Conservation (phyloP, 2,329 filamentous ascomycete species). For the Verticillium zaregamsianum region DNA sequence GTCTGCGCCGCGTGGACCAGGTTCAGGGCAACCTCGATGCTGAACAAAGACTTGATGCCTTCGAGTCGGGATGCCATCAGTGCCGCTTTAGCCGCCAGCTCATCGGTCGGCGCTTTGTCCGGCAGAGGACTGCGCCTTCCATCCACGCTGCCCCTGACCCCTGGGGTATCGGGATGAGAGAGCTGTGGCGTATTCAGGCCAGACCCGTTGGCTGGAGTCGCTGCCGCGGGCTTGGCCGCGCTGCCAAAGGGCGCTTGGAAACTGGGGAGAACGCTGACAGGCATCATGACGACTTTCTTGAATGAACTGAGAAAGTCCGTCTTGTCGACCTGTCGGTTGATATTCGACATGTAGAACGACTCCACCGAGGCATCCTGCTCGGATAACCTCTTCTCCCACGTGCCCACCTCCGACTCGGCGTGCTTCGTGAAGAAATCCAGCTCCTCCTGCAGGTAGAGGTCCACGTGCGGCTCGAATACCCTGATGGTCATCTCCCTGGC, state of each 20-base stretch:
- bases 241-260: constrained; percentile 47
- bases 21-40: constrained; percentile 88
- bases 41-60: constrained; percentile 92
- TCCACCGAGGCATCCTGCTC: constrained; percentile 89
- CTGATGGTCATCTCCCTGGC: constrained; percentile 64
- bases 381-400: constrained; percentile 88
- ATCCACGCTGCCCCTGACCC: constrained; percentile 30
- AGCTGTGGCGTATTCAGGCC: constrained; percentile 26
- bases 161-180: constrained; percentile 48
- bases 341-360: constrained; percentile 92
- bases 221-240: constrained; percentile 16
- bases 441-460: constrained; percentile 89
- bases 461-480: constrained; percentile 89
- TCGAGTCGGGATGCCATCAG: constrained; percentile 94
- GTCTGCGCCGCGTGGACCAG: constrained; percentile 86
- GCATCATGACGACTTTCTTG: constrained; percentile 99
- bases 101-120: constrained; percentile 74
- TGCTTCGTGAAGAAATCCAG: constrained; percentile 76
- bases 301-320: constrained; percentile 95
- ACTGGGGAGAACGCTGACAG: constrained; percentile 81
- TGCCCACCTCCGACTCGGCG: constrained; percentile 70
- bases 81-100: constrained; percentile 94
- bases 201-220: constrained; percentile 23
- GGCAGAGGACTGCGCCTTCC: constrained; percentile 40
- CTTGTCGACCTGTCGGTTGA: constrained; percentile 92